These are phyloP conservation scores for Nicotiana sylvestris DNA, from an alignment of 257 asterid genomes.

Conservation along the genomic window DNA sequence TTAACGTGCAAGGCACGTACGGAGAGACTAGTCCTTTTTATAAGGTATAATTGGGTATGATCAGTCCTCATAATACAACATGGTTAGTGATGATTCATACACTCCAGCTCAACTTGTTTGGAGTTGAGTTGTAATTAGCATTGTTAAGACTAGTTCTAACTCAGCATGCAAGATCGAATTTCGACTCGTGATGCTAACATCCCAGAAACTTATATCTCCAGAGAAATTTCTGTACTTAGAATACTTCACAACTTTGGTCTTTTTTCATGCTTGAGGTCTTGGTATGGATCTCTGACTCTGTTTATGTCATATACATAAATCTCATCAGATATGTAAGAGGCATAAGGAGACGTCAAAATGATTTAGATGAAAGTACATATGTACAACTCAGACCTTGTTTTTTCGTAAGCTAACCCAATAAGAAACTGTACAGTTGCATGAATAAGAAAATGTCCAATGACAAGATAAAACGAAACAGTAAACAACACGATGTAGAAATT, in stretches of 20 bases:
- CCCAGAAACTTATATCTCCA: background rate
- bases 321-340: background rate
- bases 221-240: background rate
- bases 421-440: background rate
- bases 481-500: background rate
- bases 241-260: too few species aligned
- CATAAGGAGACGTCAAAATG: background rate
- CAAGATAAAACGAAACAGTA: background rate
- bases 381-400: background rate
- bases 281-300: background rate
- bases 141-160: background rate
- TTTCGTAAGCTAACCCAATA: background rate
- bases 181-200: background rate
- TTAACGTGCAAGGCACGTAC: too few species aligned
- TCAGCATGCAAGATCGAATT: background rate
- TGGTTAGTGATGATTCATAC: too few species aligned
- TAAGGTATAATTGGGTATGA: too few species aligned
- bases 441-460: background rate
- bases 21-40: too few species aligned
- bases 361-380: background rate
- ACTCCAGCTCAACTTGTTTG: too few species aligned
- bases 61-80: too few species aligned
- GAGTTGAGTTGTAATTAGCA: too few species aligned
- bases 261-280: background rate
- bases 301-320: background rate